These are phyloP conservation scores for Linum tenue DNA, from an alignment of 345 rosid genomes.

Conservation along the genomic window DNA sequence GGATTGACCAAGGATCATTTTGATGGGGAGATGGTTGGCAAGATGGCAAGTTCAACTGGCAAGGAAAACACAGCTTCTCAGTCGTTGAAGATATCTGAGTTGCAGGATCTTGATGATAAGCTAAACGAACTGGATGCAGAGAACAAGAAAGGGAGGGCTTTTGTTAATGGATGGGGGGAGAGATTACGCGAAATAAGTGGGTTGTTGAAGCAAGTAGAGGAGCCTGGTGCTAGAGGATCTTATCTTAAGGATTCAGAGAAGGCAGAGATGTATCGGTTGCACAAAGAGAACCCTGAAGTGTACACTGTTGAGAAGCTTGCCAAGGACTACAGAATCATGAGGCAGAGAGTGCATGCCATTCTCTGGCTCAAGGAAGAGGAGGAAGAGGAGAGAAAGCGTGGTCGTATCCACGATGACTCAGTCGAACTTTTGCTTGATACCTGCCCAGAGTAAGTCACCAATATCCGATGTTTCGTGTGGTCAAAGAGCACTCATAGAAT, in stretches of 20 bases:
- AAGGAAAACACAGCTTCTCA: slow-evolving; percentile 17
- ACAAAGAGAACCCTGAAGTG: slow-evolving; percentile 73
- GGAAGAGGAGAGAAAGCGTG: slow-evolving; percentile 83
- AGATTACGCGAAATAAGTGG: slow-evolving; percentile 44
- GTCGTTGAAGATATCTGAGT: slow-evolving; percentile 24
- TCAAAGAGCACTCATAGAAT: too few relatives aligned
- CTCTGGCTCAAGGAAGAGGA: slow-evolving; percentile 94
- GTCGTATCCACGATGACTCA: slow-evolving; percentile 79
- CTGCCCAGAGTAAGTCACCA: slow-evolving; percentile 62
- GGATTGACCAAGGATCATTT: slow-evolving; percentile 90
- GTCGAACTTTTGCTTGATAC: slow-evolving; percentile 81
- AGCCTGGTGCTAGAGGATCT: slow-evolving; percentile 88
- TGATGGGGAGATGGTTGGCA: slow-evolving; percentile 54
- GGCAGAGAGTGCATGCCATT: slow-evolving; percentile 94
- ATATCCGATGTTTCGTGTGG: background rate
- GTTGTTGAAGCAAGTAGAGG: slow-evolving; percentile 65
- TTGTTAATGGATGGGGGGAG: slow-evolving; percentile 46
- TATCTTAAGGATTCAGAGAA: slow-evolving; percentile 87
- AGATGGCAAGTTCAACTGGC: slow-evolving; percentile 16
- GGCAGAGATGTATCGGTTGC: slow-evolving; percentile 90
- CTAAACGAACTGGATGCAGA: slow-evolving; percentile 37
- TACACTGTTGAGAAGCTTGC: slow-evolving; percentile 77
- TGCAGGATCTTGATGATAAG: slow-evolving; percentile 46
- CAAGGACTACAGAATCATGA: slow-evolving; percentile 86
- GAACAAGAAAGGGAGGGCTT: slow-evolving; percentile 35